Conservation (phyloP, 495 filamentous ascomycete genomes). For the Hypomontagnella monticulosa region DNA sequence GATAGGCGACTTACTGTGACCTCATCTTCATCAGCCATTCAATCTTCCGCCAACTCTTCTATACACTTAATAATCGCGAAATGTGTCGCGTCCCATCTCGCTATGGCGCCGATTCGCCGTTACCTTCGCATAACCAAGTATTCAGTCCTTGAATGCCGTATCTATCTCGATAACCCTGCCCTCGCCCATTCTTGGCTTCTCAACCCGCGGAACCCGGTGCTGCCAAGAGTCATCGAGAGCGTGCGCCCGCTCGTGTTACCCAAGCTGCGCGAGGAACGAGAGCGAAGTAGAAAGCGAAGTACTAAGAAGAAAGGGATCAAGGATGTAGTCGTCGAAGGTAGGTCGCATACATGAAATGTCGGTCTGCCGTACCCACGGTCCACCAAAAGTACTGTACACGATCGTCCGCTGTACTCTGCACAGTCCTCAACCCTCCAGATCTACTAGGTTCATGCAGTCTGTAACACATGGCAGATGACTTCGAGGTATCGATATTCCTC, state of each 20-base stretch:
- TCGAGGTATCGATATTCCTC: constrained; percentile 93
- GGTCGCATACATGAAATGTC: constrained; percentile 27
- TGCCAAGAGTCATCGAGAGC: constrained; percentile 82
- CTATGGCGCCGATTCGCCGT: constrained; percentile 83
- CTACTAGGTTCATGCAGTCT: constrained; percentile 32
- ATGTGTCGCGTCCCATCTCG: constrained; percentile 15
- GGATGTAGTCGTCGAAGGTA: constrained; percentile 87
- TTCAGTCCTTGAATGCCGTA: constrained; percentile 92
- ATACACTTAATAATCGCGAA: constrained; percentile 18
- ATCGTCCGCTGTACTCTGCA: constrained; percentile 24
- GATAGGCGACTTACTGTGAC: constrained; percentile 17
- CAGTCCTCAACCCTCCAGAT: constrained; percentile 10
- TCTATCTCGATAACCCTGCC: constrained; percentile 91
- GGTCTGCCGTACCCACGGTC: background rate
- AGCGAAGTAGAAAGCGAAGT: constrained; percentile 67
- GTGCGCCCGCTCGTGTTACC: constrained; percentile 87
- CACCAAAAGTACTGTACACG: constrained; percentile 32
- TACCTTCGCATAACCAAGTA: constrained; percentile 87
- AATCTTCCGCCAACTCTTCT: background rate
- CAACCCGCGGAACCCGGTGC: constrained; percentile 71
- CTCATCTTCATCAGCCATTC: constrained; percentile 12
- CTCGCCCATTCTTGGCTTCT: constrained; percentile 85
- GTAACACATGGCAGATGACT: constrained; percentile 74
- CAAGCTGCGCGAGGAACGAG: constrained; percentile 89
- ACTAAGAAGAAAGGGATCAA: constrained; percentile 79